Percentiles rank a stretch among this genome's conserved stretches.
phyloP scores from a whole-genome alignment of 75 land plant genomes.

The Larix kaempferi region DNA sequence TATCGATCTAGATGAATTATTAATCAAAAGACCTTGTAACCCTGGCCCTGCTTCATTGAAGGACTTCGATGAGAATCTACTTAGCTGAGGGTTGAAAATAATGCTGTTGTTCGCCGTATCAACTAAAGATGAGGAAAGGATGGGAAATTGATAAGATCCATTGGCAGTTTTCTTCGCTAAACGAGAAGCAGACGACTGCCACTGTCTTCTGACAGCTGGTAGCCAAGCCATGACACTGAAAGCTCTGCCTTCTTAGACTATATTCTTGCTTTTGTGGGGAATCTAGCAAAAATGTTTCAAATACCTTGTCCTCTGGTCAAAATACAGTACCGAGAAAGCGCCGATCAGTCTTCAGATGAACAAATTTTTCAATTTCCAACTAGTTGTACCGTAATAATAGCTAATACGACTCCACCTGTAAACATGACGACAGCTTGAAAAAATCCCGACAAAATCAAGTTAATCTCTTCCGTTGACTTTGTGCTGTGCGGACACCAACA shows the following conservation, averaged over 20 bases:
- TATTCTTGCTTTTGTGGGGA: neutral
- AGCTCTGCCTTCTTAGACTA: neutral
- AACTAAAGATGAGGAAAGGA: neutral
- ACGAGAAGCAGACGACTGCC: neutral
- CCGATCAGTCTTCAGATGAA: no score
- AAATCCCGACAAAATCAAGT: no score
- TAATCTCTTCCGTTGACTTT: no score
- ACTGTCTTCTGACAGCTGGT: conserved; percentile 6
- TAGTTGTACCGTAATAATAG: no score
- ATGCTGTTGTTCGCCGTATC: neutral
- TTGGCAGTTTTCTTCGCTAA: neutral
- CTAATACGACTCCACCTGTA: no score
- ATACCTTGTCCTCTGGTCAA: neutral
- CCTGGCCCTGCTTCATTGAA: neutral
- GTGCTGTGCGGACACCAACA: no score
- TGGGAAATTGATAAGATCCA: neutral
- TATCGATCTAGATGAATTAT: neutral
- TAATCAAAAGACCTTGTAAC: neutral
- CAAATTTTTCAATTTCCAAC: no score
- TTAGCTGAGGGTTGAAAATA: neutral
- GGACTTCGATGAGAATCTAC: neutral
- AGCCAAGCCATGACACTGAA: conserved; percentile 5
- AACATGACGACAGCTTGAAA: no score
- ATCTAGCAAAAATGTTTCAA: neutral
- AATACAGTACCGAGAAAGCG: neutral